Evolutionary conservation across 2,329 filamentous ascomycete species (phyloP).

Genomic region (Metarhizium robertsii): DNA sequence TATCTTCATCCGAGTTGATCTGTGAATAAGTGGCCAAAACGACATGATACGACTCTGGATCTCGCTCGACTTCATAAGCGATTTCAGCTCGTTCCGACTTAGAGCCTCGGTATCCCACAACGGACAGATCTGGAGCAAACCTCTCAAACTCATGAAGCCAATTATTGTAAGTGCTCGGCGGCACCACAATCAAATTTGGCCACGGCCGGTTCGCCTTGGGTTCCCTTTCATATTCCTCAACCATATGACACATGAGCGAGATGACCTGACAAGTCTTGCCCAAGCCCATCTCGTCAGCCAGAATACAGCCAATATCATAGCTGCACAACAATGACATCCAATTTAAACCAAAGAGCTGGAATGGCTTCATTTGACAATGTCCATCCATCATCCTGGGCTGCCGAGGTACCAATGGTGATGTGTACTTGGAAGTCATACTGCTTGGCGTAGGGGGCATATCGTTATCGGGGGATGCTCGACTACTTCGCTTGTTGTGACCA

Average conservation of each 20-base stretch:
- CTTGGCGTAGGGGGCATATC: constrained; percentile 34
- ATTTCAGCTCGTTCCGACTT: constrained; percentile 60
- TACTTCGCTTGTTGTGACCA: constrained; percentile 28
- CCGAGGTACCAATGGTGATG: constrained; percentile 35
- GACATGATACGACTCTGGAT: constrained; percentile 55
- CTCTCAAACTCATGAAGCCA: constrained; percentile 85
- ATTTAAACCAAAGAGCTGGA: constrained; percentile 89
- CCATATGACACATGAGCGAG: constrained; percentile 75
- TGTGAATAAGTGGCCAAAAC: constrained; percentile 54
- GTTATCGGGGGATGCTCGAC: constrained; percentile 19
- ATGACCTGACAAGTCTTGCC: constrained; percentile 98
- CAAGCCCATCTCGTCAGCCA: constrained; percentile 94
- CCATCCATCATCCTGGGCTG: constrained; percentile 74
- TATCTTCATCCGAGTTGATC: constrained; percentile 40
- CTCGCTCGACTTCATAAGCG: constrained; percentile 54
- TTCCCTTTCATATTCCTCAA: constrained; percentile 46
- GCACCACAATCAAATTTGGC: constrained; percentile 81
- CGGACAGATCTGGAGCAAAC: constrained; percentile 69
- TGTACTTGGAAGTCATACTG: constrained; percentile 24
- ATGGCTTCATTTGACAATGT: constrained; percentile 75
- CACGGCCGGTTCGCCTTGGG: constrained; percentile 34
- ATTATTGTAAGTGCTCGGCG: constrained; percentile 88
- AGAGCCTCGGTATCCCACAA: constrained; percentile 61
- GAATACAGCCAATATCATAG: constrained; percentile 73
- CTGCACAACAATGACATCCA: constrained; percentile 84